A percentile compares a stretch with the other conserved stretches of the same genome.
Conservation (phyloP, 2,329 filamentous ascomycete species). For the Colletotrichum sansevieriae region DNA sequence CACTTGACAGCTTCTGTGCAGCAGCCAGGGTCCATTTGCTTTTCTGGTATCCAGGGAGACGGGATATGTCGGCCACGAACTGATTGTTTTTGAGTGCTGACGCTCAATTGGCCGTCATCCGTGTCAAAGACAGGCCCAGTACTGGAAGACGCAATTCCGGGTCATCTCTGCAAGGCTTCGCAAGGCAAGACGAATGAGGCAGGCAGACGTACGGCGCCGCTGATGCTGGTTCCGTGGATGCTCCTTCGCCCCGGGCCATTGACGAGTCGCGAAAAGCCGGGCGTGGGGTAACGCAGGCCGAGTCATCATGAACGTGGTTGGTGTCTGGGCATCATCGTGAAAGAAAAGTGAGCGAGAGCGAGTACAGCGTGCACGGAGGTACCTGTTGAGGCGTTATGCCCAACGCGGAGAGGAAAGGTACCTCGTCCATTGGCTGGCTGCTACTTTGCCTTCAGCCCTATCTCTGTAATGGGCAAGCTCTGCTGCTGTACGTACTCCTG, state of each 20-base stretch:
- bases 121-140: constrained; percentile 3
- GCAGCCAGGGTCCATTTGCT: constrained; percentile 15
- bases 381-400: constrained; percentile 24
- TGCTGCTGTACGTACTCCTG: neutral
- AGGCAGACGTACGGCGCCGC: neutral
- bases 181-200: neutral
- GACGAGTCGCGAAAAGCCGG: constrained; percentile 18
- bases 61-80: constrained; percentile 9
- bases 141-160: constrained; percentile 12
- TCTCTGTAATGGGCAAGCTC: neutral
- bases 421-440: constrained; percentile 10
- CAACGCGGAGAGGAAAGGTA: constrained; percentile 27
- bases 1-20: constrained; percentile 30
- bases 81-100: neutral
- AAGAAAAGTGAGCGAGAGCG: constrained; percentile 24
- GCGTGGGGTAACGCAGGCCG: constrained; percentile 23
- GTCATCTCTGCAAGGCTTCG: constrained; percentile 9
- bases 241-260: constrained; percentile 33
- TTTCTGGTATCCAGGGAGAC: constrained; percentile 31
- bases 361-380: constrained; percentile 8
- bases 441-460: constrained; percentile 40
- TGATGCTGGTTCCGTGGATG: neutral
- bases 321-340: constrained; percentile 33
- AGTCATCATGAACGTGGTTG: constrained; percentile 38
- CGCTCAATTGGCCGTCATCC: neutral